phyloP scores from a whole-genome alignment of 73 alveolate genomes.

The Blepharisma stoltei region DNA sequence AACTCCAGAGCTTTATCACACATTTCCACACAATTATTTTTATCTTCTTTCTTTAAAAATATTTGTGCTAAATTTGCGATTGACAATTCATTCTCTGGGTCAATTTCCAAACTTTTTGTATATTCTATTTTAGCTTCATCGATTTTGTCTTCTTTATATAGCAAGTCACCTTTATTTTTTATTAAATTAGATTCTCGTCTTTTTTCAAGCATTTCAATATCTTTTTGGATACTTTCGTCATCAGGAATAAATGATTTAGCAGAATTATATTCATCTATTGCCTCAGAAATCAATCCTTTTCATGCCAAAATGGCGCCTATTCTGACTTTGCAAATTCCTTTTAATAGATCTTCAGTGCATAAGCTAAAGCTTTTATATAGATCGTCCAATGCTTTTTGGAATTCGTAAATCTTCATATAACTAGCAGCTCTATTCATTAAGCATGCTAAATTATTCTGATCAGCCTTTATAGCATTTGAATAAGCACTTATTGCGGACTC shows the following conservation, averaged over 20 bases:
- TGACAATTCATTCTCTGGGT: constrained; percentile 81
- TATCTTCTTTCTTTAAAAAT: constrained; percentile 61
- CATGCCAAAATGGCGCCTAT: constrained; percentile 84
- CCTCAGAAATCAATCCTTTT: constrained; percentile 72
- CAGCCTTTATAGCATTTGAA: constrained; percentile 72
- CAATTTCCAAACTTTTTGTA: constrained; percentile 62
- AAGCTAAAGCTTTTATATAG: constrained; percentile 20
- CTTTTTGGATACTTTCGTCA: constrained; percentile 59
- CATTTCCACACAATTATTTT: constrained; percentile 65
- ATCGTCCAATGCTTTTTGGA: constrained; percentile 45
- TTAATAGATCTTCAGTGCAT: background rate
- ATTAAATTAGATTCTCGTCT: constrained; percentile 69
- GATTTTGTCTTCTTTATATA: constrained; percentile 52
- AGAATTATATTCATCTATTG: constrained; percentile 62
- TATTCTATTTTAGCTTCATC: constrained; percentile 72
- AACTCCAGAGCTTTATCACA: constrained; percentile 66
- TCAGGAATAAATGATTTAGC: constrained; percentile 69
- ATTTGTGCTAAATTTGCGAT: constrained; percentile 81
- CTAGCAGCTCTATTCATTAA: constrained; percentile 70
- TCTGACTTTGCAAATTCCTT: constrained; percentile 33
- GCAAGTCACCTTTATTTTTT: constrained; percentile 74
- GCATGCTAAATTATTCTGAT: constrained; percentile 69
- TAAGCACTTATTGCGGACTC: constrained; percentile 86
- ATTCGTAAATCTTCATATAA: constrained; percentile 38
- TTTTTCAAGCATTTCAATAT: constrained; percentile 54